Evolutionary conservation across 345 rosid species (phyloP).

Genomic region (Trapa incisa): DNA sequence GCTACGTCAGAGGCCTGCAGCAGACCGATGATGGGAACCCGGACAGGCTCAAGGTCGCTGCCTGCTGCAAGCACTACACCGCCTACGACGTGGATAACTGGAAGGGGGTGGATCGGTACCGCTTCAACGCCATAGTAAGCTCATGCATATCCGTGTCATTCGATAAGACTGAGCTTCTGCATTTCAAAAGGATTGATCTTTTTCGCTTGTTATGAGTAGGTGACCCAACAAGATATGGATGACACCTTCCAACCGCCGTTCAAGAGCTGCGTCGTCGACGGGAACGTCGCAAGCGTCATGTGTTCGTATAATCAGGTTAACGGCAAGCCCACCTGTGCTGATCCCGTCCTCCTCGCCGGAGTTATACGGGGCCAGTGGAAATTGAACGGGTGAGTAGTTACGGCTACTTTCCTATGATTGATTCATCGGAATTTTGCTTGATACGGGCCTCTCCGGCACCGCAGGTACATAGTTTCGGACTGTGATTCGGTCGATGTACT

Average conservation of each 20-base stretch:
- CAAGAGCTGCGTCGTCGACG: slow-evolving; percentile 84
- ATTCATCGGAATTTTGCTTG: not conserved
- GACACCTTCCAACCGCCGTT: slow-evolving; percentile 97
- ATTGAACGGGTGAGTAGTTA: slow-evolving; percentile 51
- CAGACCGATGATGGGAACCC: slow-evolving; percentile 34
- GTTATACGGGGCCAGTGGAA: slow-evolving; percentile 81
- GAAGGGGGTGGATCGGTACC: slow-evolving; percentile 68
- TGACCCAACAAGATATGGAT: slow-evolving; percentile 80
- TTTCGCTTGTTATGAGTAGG: slow-evolving; percentile 30
- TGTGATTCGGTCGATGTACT: slow-evolving; percentile 73
- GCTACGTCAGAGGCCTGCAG: slow-evolving; percentile 72
- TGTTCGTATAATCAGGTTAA: slow-evolving; percentile 91
- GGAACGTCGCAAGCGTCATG: slow-evolving; percentile 96
- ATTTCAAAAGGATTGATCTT: not conserved
- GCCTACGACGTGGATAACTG: slow-evolving; percentile 88
- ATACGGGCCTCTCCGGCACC: not conserved
- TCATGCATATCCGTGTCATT: too few species aligned
- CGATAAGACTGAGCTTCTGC: not conserved
- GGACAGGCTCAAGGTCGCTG: slow-evolving; percentile 78
- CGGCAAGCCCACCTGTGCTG: slow-evolving; percentile 87
- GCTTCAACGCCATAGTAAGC: slow-evolving; percentile 64
- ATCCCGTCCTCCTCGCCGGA: slow-evolving; percentile 58
- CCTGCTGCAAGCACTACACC: slow-evolving; percentile 91
- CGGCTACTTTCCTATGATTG: not conserved
- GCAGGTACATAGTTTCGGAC: slow-evolving; percentile 81